phyloP scores from a whole-genome alignment of 345 rosid genomes.

The Pugionium dolabratum region DNA sequence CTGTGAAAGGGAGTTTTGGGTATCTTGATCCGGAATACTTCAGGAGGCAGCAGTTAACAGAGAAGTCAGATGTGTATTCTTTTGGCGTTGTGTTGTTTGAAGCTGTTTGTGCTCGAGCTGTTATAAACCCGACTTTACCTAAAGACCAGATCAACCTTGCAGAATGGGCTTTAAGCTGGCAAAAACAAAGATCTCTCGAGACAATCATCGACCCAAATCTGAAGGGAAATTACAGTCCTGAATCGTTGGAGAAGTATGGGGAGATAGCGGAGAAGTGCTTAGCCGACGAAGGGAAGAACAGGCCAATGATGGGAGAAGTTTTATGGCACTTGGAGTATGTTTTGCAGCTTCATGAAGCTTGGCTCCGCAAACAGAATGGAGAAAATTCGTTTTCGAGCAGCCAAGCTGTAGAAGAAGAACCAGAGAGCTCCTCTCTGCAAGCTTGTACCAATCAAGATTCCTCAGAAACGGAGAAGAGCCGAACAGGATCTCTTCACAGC shows the following conservation, averaged over 20 bases:
- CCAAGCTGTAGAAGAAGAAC: conserved; percentile 42
- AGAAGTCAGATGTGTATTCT: conserved; percentile 92
- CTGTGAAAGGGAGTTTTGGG: conserved; percentile 92
- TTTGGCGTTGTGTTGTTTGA: conserved; percentile 85
- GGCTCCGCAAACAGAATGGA: conserved; percentile 49
- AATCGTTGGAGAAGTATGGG: conserved; percentile 76
- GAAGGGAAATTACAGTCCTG: conserved; percentile 51
- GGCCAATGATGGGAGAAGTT: conserved; percentile 91
- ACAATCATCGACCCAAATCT: conserved; percentile 65
- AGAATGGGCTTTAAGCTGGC: conserved; percentile 92
- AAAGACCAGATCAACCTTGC: conserved; percentile 94
- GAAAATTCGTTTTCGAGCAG: conserved; percentile 49
- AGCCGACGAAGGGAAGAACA: conserved; percentile 75
- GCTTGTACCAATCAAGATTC: conserved; percentile 33
- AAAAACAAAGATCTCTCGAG: conserved; percentile 62
- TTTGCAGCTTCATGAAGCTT: conserved; percentile 81
- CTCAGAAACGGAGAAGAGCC: conserved; percentile 29
- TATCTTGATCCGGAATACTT: conserved; percentile 92
- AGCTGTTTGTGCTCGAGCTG: conserved; percentile 84
- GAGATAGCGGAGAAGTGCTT: conserved; percentile 94
- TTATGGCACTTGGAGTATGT: conserved; percentile 87
- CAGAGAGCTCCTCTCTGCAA: conserved; percentile 29
- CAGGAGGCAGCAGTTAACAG: conserved; percentile 77
- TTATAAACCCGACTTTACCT: conserved; percentile 84
- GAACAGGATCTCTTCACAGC: conserved; percentile 34